Percentiles rank a stretch among this genome's conserved stretches.
Evolutionary conservation across 257 asterid genomes (phyloP).

Genomic region (Nicotiana otophora): DNA sequence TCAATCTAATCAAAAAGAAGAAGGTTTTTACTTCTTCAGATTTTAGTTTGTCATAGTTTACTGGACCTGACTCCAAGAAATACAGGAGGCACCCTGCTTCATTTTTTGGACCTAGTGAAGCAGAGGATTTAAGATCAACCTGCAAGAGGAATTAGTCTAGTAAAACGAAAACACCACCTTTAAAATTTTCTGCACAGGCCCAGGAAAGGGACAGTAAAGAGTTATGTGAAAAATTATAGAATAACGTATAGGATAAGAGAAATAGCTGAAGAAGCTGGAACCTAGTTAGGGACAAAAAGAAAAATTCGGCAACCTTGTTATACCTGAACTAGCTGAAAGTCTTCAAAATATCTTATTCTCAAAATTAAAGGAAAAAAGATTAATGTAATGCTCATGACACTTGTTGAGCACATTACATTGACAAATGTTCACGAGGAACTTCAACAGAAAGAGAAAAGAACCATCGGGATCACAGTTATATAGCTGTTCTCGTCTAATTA

Average conservation of each 20-base stretch:
- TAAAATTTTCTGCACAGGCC: background rate
- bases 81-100: background rate
- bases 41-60: background rate
- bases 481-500: background rate
- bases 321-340: background rate
- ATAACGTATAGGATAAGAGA: background rate
- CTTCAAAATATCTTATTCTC: background rate
- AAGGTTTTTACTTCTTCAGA: background rate
- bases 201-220: background rate
- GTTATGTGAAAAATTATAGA: background rate
- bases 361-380: background rate
- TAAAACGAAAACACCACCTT: background rate
- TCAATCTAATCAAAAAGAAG: background rate
- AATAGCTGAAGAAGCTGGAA: background rate
- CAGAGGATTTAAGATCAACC: background rate
- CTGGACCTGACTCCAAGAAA: background rate
- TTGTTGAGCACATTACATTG: background rate
- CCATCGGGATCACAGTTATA: background rate
- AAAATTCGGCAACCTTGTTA: background rate
- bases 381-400: background rate
- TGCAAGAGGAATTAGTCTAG: background rate
- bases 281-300: background rate
- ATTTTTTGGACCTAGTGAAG: background rate
- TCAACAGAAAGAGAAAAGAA: background rate
- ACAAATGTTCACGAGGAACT: background rate